These are phyloP conservation scores for Umbelopsis vinacea DNA, from an alignment of 192 early-diverging fungal genomes.

Conservation along the genomic window DNA sequence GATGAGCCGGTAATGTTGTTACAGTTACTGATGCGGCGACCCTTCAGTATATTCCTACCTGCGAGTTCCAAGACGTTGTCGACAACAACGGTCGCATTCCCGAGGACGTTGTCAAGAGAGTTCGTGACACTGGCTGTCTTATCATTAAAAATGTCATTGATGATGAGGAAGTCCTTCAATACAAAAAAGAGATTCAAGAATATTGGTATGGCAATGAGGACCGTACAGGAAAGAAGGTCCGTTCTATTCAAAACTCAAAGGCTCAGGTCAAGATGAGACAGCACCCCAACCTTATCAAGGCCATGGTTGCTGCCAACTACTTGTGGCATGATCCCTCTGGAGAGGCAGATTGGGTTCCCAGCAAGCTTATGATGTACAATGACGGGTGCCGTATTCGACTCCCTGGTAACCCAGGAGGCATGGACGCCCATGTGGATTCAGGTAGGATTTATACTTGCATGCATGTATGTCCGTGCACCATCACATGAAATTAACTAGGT, in stretches of 20 bases:
- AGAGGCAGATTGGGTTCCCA: constrained; percentile 22
- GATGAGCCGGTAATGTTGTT: background rate
- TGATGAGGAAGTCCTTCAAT: constrained; percentile 17
- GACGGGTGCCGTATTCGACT: constrained; percentile 36
- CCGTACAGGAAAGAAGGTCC: constrained; percentile 1
- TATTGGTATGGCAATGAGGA: constrained; percentile 29
- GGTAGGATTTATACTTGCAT: constrained; percentile 11
- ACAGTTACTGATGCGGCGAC: background rate
- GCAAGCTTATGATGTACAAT: constrained; percentile 30
- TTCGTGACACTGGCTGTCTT: constrained; percentile 25
- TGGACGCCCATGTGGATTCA: constrained; percentile 27
- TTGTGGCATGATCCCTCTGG: constrained; percentile 33
- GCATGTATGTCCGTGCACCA: background rate
- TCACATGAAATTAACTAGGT: background rate
- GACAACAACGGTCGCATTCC: constrained; percentile 9
- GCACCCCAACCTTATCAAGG: constrained; percentile 30
- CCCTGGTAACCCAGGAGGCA: constrained; percentile 19
- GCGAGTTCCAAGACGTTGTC: background rate
- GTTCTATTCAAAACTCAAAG: constrained; percentile 18
- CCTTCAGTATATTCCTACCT: constrained; percentile 5
- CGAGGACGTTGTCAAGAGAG: constrained; percentile 10
- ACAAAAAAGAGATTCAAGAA: constrained; percentile 31
- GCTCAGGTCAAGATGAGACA: constrained; percentile 14
- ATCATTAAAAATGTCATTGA: constrained; percentile 31
- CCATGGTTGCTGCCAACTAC: constrained; percentile 28